Evolutionary conservation across 345 rosid genomes (phyloP), one percentile per base, ranked within the genome.

Genomic region (Stellera chamaejasme): DNA sequence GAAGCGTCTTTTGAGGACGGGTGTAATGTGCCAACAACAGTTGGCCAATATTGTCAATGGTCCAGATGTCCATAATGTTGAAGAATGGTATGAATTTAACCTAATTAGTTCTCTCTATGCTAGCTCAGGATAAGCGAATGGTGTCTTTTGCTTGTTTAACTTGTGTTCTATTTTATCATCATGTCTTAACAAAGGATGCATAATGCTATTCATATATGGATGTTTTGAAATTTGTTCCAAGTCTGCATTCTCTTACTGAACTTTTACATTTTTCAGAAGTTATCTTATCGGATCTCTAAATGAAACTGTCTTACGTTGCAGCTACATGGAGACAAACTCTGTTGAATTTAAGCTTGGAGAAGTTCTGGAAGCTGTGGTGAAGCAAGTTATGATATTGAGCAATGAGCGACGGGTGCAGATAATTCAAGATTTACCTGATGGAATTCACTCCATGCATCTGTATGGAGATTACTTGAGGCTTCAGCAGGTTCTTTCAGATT

Each of bases 401-500:
- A 72, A 36, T 48, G 84, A 84, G 55, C 79, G 77, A 13, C 74
- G 68, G 52, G 82, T 86, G 28, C 72, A 78, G 73, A 62, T 89
- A 46, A 60, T 76, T 50, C 61, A 62, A 10, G 79, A 83, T 61
- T 66, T 67, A 42, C 87, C 88, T 14, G 66, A 69, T 16, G 90
- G 80, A 64, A 28, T 75, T 39, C 77, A 77, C 5, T 72, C 75
- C 55, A 64, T 83, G 82, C 68, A 62, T 55, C 66, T 89, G 44
- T 82, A 80, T 52, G 95, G 97, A 63, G 95, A 89, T 67, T 58
- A 65, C 62, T 36, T 75, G 71, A 80, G 95, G 77, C 88, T 89
- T 67, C 95, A 86, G 67, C 95, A 86, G 68, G 87, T 82, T 61
- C 85, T 89, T 48, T 68, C 97, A 10, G 82, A 80, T 65, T 82